Conservation (phyloP, 306 rosid species). For the Fagus sylvatica region DNA sequence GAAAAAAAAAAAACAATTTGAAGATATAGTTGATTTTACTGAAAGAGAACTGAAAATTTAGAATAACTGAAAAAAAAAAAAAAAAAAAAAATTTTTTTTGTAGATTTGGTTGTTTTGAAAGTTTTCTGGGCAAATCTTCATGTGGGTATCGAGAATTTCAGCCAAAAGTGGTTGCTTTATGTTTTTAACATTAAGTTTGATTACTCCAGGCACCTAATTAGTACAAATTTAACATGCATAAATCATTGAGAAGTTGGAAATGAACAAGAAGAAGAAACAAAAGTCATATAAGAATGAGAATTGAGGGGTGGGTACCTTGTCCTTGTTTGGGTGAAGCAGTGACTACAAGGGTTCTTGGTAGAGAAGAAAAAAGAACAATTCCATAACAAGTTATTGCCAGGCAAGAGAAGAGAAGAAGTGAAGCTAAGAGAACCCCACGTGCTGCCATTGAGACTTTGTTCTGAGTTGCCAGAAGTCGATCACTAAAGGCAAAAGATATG, state of each 20-base stretch:
- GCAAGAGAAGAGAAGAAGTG: slow-evolving; percentile 52
- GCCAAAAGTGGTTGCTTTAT: not conserved
- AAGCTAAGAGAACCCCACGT: slow-evolving; percentile 42
- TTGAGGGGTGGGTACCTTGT: slow-evolving; percentile 46
- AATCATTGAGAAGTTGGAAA: not conserved
- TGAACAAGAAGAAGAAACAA: not conserved
- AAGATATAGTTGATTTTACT: not conserved
- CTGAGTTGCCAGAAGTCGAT: slow-evolving; percentile 9
- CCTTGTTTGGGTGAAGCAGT: slow-evolving; percentile 65
- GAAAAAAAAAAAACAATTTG: not conserved
- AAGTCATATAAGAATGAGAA: not conserved
- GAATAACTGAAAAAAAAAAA: not conserved
- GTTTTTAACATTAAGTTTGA: not conserved
- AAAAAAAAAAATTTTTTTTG: not conserved
- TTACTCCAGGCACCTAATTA: not conserved
- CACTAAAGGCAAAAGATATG: not conserved
- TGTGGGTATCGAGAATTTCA: not conserved
- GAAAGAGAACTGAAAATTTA: not conserved
- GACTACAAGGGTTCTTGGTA: slow-evolving; percentile 53
- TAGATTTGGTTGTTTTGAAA: not conserved
- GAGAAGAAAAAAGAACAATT: slow-evolving; percentile 48
- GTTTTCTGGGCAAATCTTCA: not conserved
- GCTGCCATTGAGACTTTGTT: slow-evolving; percentile 50
- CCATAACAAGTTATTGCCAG: slow-evolving; percentile 55
- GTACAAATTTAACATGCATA: not conserved